phyloP scores from a whole-genome alignment of 805 yeast genomes.

The Blastobotrys americana region DNA sequence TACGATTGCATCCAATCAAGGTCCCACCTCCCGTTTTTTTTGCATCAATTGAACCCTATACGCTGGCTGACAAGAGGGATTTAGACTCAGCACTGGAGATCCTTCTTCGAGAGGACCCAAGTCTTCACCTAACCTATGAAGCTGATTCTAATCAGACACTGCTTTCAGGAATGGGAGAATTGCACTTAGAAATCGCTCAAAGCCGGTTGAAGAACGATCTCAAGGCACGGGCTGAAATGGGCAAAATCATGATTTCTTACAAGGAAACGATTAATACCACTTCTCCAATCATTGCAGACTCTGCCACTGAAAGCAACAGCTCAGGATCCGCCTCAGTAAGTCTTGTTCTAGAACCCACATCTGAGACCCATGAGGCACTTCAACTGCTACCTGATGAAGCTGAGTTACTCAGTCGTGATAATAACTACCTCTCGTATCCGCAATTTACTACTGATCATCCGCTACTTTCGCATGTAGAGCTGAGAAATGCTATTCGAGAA shows the following conservation, averaged over 20 bases:
- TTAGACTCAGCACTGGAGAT: slow-evolving; percentile 63
- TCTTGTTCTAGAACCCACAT: slow-evolving; percentile 25
- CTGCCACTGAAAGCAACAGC: slow-evolving; percentile 25
- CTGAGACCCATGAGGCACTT: slow-evolving; percentile 23
- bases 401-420: slow-evolving; percentile 41
- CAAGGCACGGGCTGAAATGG: slow-evolving; percentile 72
- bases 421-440: slow-evolving; percentile 24
- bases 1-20: slow-evolving; percentile 63
- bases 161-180: slow-evolving; percentile 94
- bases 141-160: slow-evolving; percentile 87
- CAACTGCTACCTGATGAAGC: slow-evolving; percentile 15
- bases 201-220: slow-evolving; percentile 74
- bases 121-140: slow-evolving; percentile 58
- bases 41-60: slow-evolving; percentile 71
- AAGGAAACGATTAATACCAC: slow-evolving; percentile 53
- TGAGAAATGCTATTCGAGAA: slow-evolving; percentile 22
- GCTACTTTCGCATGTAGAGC: slow-evolving; percentile 24
- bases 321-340: slow-evolving; percentile 27
- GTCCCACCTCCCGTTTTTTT: slow-evolving; percentile 93
- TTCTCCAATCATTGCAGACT: slow-evolving; percentile 10
- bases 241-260: slow-evolving; percentile 83
- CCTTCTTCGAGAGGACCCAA: slow-evolving; percentile 84
- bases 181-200: slow-evolving; percentile 82
- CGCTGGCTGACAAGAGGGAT: slow-evolving; percentile 70
- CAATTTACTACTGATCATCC: slow-evolving; percentile 22